Evolutionary conservation across 805 yeast species (phyloP), one percentile per base, ranked within the genome.

Genomic region (Candida sphagnicola): DNA sequence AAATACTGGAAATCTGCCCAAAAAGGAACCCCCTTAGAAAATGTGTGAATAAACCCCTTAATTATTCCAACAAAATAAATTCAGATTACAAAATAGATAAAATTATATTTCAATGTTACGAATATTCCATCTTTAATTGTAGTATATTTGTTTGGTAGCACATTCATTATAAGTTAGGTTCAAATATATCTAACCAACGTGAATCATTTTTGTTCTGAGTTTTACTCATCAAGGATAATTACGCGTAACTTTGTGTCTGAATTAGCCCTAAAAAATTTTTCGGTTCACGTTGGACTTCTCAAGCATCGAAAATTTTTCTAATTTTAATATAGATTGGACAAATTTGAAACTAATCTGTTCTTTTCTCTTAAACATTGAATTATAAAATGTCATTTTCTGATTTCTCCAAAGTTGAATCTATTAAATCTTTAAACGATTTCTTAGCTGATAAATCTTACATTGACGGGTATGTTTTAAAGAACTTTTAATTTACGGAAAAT

Each of bases 361-460:
- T 31, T 31, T 31, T 31, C 32, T 18, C 5, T 30, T 18, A 16
- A 31, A 31, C 26, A 8, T 18, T 13, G 29, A 26, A 31, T 18
- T 26, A 8, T 31, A 18, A 31, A 61, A 83, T 84, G 90, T 79
- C 90, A 61, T 82, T 76, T 77, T 65, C 88, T 46, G 89, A 84
- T 66, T 84, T 83, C 78, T 78, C 91, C 53, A 83, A 82, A 70
- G 74, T 78, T 59, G 89, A 82, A 51, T 45, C 70, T 49, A 53
- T 69, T 49, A 68, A 67, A 61, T 62, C 86, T 65, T 82, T 90
- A 67, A 82, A 90, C 85, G 77, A 77, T 56, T 79, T 77, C 78
- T 81, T 90, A 70, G 88, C 85, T 69, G 91, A 85, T 75, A 85
- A 88, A 80, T 86, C 95, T 55, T 90, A 89, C 87, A 66, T 90